phyloP scores from a whole-genome alignment of 2,329 filamentous ascomycete genomes.

The Pseudocercospora macadamiae region DNA sequence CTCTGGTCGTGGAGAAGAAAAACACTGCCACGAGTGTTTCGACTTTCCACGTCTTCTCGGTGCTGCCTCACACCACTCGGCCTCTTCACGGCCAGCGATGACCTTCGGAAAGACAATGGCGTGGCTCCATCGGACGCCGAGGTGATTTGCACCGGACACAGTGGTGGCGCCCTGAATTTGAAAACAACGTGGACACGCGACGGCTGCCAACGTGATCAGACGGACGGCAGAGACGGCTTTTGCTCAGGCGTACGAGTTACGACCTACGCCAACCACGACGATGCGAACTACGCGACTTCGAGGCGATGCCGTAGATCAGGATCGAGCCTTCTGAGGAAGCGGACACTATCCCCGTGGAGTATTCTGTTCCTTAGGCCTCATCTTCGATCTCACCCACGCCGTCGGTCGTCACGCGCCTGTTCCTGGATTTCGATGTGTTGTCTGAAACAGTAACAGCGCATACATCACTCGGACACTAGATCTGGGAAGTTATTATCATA shows the following conservation, averaged over 20 bases:
- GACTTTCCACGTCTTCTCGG: neutral
- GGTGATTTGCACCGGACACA: neutral
- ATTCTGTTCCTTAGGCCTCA: neutral
- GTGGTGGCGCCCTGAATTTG: neutral
- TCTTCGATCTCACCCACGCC: neutral
- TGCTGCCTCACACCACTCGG: neutral
- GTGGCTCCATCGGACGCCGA: neutral
- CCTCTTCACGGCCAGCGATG: neutral
- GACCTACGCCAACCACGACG: neutral
- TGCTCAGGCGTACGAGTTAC: neutral
- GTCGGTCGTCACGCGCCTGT: neutral
- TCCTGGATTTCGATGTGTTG: neutral
- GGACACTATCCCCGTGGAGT: neutral
- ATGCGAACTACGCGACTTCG: neutral
- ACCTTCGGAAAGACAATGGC: neutral
- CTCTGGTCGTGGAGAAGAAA: neutral
- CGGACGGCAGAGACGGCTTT: neutral
- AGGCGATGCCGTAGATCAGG: neutral
- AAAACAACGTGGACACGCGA: neutral
- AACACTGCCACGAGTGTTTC: neutral
- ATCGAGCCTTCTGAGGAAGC: neutral
- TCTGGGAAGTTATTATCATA: neutral
- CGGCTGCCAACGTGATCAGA: neutral
- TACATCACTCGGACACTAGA: neutral
- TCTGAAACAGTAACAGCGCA: slow-evolving; percentile 2